Percentiles rank a stretch among this genome's conserved stretches.
phyloP scores from a whole-genome alignment of 768 basidiomycete genomes.

The Russula virescens region DNA sequence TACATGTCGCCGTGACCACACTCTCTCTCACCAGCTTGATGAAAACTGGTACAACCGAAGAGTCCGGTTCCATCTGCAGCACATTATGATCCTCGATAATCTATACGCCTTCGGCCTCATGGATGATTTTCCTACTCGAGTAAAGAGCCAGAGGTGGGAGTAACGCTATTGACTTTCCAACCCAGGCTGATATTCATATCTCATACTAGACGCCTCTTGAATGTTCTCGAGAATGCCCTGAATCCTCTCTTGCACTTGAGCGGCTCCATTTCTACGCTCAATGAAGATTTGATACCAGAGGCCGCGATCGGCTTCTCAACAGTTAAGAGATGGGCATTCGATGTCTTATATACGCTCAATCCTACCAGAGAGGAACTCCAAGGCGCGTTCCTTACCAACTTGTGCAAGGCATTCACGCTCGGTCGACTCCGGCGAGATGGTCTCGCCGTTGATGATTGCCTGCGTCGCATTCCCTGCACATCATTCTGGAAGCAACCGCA shows the following conservation, averaged over 20 bases:
- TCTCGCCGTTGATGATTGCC: background rate
- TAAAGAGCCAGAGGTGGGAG: slow-evolving; percentile 9
- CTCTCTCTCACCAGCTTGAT: slow-evolving; percentile 33
- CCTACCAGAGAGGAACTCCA: slow-evolving; percentile 21
- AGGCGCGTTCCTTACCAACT: slow-evolving; percentile 36
- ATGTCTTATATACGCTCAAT: slow-evolving; percentile 34
- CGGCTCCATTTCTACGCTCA: slow-evolving; percentile 39
- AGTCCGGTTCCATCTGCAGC: slow-evolving; percentile 42
- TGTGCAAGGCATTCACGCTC: slow-evolving; percentile 36
- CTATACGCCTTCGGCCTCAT: slow-evolving; percentile 17
- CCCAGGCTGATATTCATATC: background rate
- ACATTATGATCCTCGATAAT: slow-evolving; percentile 43
- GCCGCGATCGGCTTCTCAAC: slow-evolving; percentile 33
- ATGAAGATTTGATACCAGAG: slow-evolving; percentile 36
- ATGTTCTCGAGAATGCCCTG: slow-evolving; percentile 41
- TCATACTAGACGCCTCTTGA: background rate
- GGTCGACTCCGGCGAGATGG: slow-evolving; percentile 16
- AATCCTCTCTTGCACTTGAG: slow-evolving; percentile 43
- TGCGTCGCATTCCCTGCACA: slow-evolving; percentile 4
- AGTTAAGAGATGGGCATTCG: slow-evolving; percentile 43
- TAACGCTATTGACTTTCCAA: background rate
- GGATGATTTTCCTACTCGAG: background rate
- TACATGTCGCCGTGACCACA: slow-evolving; percentile 33
- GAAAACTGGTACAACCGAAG: slow-evolving; percentile 38
- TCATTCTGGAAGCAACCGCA: background rate